Evolutionary conservation across 1,139 yeast genomes (phyloP).

Genomic region (Pneumocystis wakefieldiae): DNA sequence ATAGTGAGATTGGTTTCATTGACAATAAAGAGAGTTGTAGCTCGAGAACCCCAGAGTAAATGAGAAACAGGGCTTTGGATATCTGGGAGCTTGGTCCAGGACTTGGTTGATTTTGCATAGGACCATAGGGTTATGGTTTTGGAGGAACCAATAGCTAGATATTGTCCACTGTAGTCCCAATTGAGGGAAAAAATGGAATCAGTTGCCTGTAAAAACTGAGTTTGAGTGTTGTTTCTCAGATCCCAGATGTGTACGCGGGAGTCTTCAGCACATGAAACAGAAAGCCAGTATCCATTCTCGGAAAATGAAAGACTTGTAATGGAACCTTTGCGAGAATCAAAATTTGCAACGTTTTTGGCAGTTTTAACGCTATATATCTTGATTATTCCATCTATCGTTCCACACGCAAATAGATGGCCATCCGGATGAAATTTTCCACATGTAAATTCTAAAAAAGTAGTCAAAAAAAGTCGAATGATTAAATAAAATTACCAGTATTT

Average conservation of each 20-base stretch:
- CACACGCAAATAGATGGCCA: constrained; percentile 45
- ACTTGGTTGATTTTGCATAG: constrained; percentile 8
- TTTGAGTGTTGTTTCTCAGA: constrained; percentile 17
- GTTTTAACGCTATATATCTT: constrained; percentile 32
- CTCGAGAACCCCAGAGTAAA: constrained; percentile 7
- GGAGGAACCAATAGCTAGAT: constrained; percentile 20
- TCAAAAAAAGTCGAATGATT: not conserved
- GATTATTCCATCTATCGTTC: constrained; percentile 29
- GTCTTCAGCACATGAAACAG: constrained; percentile 19
- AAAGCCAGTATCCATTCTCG: constrained; percentile 57
- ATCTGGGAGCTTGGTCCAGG: constrained; percentile 6
- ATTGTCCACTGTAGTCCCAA: constrained; percentile 33
- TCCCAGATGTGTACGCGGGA: constrained; percentile 16
- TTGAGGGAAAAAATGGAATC: constrained; percentile 20
- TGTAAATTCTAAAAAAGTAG: constrained; percentile 21
- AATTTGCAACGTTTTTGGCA: constrained; percentile 29
- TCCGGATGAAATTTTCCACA: constrained; percentile 41
- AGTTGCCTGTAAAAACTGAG: constrained; percentile 17
- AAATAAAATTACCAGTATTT: not conserved
- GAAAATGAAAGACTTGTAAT: constrained; percentile 39
- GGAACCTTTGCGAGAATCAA: constrained; percentile 20
- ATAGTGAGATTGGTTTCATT: not conserved
- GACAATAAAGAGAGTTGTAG: not conserved
- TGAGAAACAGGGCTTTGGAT: not conserved
- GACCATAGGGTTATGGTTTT: constrained; percentile 3